phyloP scores from a whole-genome alignment of 192 early-diverging fungal species.

The Gonapodya prolifera region DNA sequence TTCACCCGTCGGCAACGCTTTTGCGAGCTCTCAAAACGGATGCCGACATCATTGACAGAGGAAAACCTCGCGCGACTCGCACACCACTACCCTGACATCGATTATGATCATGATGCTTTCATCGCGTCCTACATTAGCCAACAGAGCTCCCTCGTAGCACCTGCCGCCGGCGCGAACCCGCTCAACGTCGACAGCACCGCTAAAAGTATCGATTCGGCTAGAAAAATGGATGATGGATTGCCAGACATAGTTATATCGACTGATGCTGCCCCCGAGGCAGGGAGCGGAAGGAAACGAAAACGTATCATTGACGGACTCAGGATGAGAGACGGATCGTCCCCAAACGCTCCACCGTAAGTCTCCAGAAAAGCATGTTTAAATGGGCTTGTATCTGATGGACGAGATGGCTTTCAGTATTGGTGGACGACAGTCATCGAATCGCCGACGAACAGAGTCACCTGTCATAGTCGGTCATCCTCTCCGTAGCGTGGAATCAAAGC shows the following conservation, averaged over 20 bases:
- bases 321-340: not conserved
- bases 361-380: too few relatives aligned
- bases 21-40: not conserved
- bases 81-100: not conserved
- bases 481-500: too few relatives aligned
- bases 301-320: not conserved
- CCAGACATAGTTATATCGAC: not conserved
- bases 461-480: too few relatives aligned
- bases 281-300: not conserved
- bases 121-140: not conserved
- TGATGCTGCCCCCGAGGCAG: too few relatives aligned
- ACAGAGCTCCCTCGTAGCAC: not conserved
- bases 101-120: not conserved
- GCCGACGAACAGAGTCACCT: too few relatives aligned
- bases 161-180: not conserved
- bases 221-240: not conserved
- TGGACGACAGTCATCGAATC: too few relatives aligned
- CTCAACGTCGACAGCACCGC: not conserved
- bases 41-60: not conserved
- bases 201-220: not conserved
- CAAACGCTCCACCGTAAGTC: not conserved
- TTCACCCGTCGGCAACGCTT: not conserved
- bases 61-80: not conserved
- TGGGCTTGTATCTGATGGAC: too few relatives aligned
- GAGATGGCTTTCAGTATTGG: too few relatives aligned